Evolutionary conservation across 306 rosid species (phyloP), one percentile per base, ranked within the genome.

Genomic region (Alnus rubra): DNA sequence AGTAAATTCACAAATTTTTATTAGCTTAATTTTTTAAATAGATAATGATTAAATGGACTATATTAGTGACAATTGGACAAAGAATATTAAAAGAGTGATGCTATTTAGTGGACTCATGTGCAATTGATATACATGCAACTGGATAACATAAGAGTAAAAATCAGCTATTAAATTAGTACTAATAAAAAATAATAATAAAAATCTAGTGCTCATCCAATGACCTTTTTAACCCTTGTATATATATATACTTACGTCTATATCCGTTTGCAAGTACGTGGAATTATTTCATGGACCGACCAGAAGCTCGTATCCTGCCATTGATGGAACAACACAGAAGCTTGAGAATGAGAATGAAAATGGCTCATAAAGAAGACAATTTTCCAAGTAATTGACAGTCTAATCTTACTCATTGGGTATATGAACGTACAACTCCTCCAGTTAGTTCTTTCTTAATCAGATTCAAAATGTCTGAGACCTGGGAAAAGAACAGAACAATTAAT

Each of bases 381-480:
- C 7, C 19, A 18, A 53, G 23, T 53, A 6, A 63, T 63, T 45
- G 44, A 6, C 45, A 67, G 5, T 67, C 72, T 18, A 42, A 42
- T 67, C 69, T 63, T 67, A 67, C 30, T 67, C 37, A 76, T 35
- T 74, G 31, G 54, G 58, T 31, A 23, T 30, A 37, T 78, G 18
- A 74, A 56, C 28, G 28, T 23, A 23, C 62, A 80, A 74, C 77
- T 81, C 74, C 82, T 78, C 51, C 68, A 71, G 50, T 51, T 54
- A 90, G 72, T 53, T 88, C 87, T 63, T 59, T 62, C 84, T 82
- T 79, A 75, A 92, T 90, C 84, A 83, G 82, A 80, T 76, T 80
- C 76, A 92, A 78, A 75, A 88, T 51, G 65, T 83, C 86, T 10
- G 77, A 79, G 64, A 92, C 97, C 97, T 94, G 86, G 7, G 69